Evolutionary conservation across 805 yeast genomes (phyloP), one percentile per base, ranked within the genome.

Genomic region (Zygoascus tannicola): DNA sequence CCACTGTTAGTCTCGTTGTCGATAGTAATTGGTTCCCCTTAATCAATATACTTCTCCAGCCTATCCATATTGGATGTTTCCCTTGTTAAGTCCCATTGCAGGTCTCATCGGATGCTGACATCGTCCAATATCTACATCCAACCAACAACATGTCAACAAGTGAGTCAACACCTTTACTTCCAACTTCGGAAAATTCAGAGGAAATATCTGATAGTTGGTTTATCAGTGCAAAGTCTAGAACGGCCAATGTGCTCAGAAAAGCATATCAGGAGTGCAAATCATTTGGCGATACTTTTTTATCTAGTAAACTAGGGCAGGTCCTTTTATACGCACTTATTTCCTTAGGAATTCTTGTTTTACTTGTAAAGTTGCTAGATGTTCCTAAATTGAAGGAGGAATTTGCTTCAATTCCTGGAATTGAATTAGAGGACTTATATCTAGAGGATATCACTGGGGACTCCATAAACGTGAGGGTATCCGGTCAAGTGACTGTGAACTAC

Each of bases 401-500:
- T 4, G 32, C 40, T 22, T 15, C 32, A 3, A 32, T 37, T 22
- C 40, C 40, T 5, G 22, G 23, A 15, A 26, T 37, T n/a, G 16
- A 20, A 14, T 21, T 50, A 10, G 40, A 50, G 19, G 12, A 32
- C 12, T 33, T 49, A 18, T 21, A 35, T 19, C 32, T 52, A 18
- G 49, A 41, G 14, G 35, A 46, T 15, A 22, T 52, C 3, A 28
- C 35, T 14, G 41, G 26, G 4, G 50, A 50, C 5, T 53, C 53
- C n/a, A 37, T 48, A 4, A 30, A 43, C 10, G 37, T 52, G 19
- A 33, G 42, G 21, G 49, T 52, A 14, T 14, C 22, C 14, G 56
- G 55, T 5, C 22, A 35, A 14, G 40, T 49, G 4, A 12, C 5
- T 2, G 38, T 49, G 38, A 50, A 52, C 39, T 52, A 50, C 32